phyloP scores from a whole-genome alignment of 2,329 filamentous ascomycete genomes.

The Mycosphaerella arachidis region DNA sequence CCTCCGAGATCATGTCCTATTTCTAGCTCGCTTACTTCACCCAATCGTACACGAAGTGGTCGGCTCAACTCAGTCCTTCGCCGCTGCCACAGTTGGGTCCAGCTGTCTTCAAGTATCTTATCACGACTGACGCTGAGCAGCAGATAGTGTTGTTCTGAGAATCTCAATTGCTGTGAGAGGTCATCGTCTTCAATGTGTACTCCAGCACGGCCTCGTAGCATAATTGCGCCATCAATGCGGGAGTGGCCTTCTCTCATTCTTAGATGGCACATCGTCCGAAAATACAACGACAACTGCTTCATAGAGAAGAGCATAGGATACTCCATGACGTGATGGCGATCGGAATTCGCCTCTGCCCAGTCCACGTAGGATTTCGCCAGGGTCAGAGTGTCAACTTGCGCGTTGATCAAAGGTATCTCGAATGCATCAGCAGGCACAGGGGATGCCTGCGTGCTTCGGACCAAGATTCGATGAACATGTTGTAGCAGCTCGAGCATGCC shows the following conservation, averaged over 20 bases:
- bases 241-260: constrained; percentile 57
- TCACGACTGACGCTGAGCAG: constrained; percentile 43
- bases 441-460: background rate
- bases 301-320: constrained; percentile 76
- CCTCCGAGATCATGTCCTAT: constrained; percentile 90
- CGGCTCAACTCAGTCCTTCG: constrained; percentile 76
- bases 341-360: background rate
- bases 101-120: constrained; percentile 43
- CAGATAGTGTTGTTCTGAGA: constrained; percentile 38
- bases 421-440: constrained; percentile 4
- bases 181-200: constrained; percentile 10
- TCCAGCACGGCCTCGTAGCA: constrained; percentile 2
- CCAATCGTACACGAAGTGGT: constrained; percentile 83
- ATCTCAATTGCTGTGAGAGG: constrained; percentile 32
- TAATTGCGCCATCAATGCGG: constrained; percentile 1
- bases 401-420: constrained; percentile 11
- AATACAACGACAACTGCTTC: constrained; percentile 71
- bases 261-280: constrained; percentile 81
- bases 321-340: constrained; percentile 54
- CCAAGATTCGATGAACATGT: background rate
- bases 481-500: constrained; percentile 11
- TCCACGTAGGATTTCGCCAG: background rate
- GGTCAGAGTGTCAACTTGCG: background rate
- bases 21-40: constrained; percentile 69
- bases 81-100: constrained; percentile 85